Conservation (phyloP, 2,329 filamentous ascomycete genomes). For the Pseudogymnoascus sp. region DNA sequence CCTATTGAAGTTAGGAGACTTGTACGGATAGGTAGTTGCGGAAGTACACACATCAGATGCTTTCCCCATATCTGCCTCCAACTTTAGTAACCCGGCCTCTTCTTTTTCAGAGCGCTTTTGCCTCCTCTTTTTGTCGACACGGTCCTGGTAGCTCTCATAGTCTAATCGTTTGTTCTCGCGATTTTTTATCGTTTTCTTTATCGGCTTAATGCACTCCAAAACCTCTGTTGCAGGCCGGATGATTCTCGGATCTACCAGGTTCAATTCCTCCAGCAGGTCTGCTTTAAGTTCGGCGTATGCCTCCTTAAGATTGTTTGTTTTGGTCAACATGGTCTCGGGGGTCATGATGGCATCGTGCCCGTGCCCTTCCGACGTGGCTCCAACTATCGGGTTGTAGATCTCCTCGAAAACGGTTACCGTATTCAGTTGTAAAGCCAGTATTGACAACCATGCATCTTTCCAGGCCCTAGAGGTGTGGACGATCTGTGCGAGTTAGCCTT, state of each 20-base stretch:
- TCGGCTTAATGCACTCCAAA: constrained; percentile 58
- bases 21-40: constrained; percentile 10
- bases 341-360: constrained; percentile 51
- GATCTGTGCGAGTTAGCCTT: constrained; percentile 42
- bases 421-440: constrained; percentile 60
- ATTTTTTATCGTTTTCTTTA: constrained; percentile 79
- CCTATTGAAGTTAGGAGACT: constrained; percentile 33
- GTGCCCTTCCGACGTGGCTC: constrained; percentile 50
- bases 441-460: constrained; percentile 69
- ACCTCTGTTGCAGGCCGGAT: constrained; percentile 63
- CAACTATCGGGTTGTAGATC: constrained; percentile 70
- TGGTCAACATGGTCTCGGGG: constrained; percentile 52
- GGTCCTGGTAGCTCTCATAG: constrained; percentile 68
- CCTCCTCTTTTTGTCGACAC: constrained; percentile 64
- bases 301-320: constrained; percentile 56
- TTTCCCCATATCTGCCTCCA: constrained; percentile 59
- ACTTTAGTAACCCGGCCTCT: constrained; percentile 60
- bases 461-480: constrained; percentile 68
- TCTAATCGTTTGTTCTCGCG: constrained; percentile 75
- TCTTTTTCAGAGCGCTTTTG: constrained; percentile 63
- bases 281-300: constrained; percentile 62
- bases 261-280: constrained; percentile 65
- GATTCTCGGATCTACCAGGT: constrained; percentile 60
- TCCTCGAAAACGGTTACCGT: constrained; percentile 60
- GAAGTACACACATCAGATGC: constrained; percentile 49